Conservation (phyloP, 2,329 filamentous ascomycete species). For the Colletotrichum orbiculare region DNA sequence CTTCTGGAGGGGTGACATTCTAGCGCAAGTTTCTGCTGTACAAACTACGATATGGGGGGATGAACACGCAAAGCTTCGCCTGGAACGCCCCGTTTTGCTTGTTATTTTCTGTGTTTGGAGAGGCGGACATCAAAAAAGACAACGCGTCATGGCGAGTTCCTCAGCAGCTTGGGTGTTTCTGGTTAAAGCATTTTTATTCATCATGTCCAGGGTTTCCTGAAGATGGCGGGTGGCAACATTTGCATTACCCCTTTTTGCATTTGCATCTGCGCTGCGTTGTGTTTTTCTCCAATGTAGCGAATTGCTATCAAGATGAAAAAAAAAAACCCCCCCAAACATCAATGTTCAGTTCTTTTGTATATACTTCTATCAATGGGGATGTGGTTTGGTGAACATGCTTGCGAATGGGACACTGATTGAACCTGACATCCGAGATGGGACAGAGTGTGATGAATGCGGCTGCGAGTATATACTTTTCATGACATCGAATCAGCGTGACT, state of each 20-base stretch:
- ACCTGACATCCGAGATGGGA: no score
- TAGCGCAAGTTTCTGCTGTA: slow-evolving; percentile 23
- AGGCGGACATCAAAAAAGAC: neutral
- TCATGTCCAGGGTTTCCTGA: neutral
- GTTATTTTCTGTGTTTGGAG: slow-evolving; percentile 1
- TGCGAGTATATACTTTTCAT: no score
- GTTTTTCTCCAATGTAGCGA: slow-evolving; percentile 24
- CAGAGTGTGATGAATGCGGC: no score
- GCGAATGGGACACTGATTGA: slow-evolving; percentile 5
- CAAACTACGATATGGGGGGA: slow-evolving; percentile 1
- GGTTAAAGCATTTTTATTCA: slow-evolving; percentile 2
- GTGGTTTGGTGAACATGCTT: slow-evolving; percentile 34
- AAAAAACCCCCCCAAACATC: slow-evolving; percentile 8
- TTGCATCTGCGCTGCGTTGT: slow-evolving; percentile 1
- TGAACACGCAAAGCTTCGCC: neutral
- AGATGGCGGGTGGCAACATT: slow-evolving; percentile 5
- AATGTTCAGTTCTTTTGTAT: slow-evolving; percentile 29
- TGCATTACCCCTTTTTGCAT: slow-evolving; percentile 3
- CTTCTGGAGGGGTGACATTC: slow-evolving; percentile 23
- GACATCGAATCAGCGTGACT: no score
- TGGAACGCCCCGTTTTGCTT: slow-evolving; percentile 1
- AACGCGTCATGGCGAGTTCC: slow-evolving; percentile 1
- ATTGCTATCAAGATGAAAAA: slow-evolving; percentile 1
- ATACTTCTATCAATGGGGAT: slow-evolving; percentile 34
- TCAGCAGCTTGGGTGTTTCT: neutral